These are phyloP conservation scores for Fragaria iinumae DNA, from an alignment of 306 rosid genomes.

Conservation along the genomic window DNA sequence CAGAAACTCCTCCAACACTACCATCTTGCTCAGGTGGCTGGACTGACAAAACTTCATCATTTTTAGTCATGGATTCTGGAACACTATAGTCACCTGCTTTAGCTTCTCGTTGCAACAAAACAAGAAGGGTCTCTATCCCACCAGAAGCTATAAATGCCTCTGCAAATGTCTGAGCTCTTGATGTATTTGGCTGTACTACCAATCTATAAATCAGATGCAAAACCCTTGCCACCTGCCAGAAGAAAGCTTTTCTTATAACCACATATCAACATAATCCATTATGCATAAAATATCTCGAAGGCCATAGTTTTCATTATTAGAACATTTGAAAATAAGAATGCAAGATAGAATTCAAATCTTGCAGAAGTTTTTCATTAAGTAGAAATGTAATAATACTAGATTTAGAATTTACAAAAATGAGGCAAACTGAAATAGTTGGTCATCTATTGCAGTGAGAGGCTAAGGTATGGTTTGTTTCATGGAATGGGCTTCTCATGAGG, in stretches of 20 bases:
- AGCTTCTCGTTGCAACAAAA: slow-evolving; percentile 86
- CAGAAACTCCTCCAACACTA: slow-evolving; percentile 35
- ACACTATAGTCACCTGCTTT: slow-evolving; percentile 68
- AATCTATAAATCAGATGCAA: slow-evolving; percentile 88
- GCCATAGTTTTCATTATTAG: not conserved
- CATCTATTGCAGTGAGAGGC: not conserved
- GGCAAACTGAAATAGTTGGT: not conserved
- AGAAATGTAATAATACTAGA: not conserved
- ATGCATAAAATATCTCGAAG: not conserved
- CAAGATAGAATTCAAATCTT: not conserved
- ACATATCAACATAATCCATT: not conserved
- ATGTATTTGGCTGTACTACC: slow-evolving; percentile 84
- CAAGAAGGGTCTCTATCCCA: slow-evolving; percentile 92
- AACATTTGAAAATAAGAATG: not conserved
- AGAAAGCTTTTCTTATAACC: slow-evolving; percentile 11
- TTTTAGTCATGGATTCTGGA: slow-evolving; percentile 38
- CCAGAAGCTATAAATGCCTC: slow-evolving; percentile 88
- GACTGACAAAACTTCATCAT: slow-evolving; percentile 31
- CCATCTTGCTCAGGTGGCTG: slow-evolving; percentile 37
- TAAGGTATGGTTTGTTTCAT: not conserved
- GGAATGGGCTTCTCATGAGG: not conserved
- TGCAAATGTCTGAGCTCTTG: slow-evolving; percentile 78
- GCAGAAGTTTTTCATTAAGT: not conserved
- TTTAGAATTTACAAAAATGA: not conserved
- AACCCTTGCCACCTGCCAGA: slow-evolving; percentile 81